Evolutionary conservation across 1,284 basidiomycete species (phyloP).

Genomic region (Ceratobasidium sp.): DNA sequence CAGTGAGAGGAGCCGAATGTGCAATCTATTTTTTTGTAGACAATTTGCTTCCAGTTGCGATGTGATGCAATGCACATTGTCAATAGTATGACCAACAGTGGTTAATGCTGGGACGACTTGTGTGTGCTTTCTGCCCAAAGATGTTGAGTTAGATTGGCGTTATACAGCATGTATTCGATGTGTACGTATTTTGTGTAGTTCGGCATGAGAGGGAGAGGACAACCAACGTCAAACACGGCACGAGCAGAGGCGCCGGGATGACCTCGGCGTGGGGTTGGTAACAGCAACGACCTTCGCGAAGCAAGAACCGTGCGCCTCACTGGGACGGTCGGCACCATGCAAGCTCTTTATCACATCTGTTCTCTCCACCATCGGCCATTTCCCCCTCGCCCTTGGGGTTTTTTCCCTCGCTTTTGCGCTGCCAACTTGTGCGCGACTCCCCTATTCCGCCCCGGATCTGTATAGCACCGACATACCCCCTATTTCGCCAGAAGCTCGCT

Average conservation of each 20-base stretch:
- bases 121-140: background rate
- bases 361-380: background rate
- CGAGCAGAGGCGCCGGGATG: slow-evolving; percentile 9
- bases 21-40: background rate
- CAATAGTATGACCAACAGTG: background rate
- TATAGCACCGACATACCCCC: background rate
- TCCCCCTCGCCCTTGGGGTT: no score
- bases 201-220: background rate
- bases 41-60: background rate
- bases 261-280: slow-evolving; percentile 18
- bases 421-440: no score
- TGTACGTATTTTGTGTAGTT: no score
- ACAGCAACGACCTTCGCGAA: slow-evolving; percentile 28
- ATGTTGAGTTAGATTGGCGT: no score
- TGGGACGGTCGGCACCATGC: slow-evolving; percentile 25
- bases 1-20: background rate
- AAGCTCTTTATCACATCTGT: background rate
- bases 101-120: background rate
- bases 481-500: background rate
- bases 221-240: background rate
- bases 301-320: slow-evolving; percentile 36
- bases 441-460: slow-evolving; percentile 10
- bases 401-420: background rate
- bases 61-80: background rate
- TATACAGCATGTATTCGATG: no score